Evolutionary conservation across 805 yeast genomes (phyloP).

Genomic region (Crinitomyces ghanaensis): DNA sequence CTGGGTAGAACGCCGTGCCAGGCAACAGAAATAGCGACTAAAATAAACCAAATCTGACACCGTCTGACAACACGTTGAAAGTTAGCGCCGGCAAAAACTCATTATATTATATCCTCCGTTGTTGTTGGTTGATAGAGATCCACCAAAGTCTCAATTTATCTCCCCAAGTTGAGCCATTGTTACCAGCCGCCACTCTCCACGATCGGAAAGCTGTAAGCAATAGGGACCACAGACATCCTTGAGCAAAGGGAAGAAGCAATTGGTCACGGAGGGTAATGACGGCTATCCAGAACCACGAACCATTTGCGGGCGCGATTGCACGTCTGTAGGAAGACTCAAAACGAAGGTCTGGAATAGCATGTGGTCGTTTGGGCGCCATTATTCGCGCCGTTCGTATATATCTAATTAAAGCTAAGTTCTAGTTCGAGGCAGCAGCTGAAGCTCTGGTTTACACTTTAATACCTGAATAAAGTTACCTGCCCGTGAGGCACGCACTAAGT

Average conservation of each 20-base stretch:
- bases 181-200: slow-evolving; percentile 8
- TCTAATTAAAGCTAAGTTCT: no score
- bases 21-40: no score
- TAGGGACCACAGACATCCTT: slow-evolving; percentile 28
- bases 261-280: slow-evolving; percentile 25
- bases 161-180: slow-evolving; percentile 12
- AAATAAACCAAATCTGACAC: no score
- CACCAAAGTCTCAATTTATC: no score
- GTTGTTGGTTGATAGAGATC: no score
- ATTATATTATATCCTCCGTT: no score
- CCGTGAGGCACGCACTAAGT: background rate
- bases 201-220: slow-evolving; percentile 9
- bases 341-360: slow-evolving; percentile 21
- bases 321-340: slow-evolving; percentile 22
- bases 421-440: no score
- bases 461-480: background rate
- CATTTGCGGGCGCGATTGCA: slow-evolving; percentile 24
- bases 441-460: background rate
- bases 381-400: background rate
- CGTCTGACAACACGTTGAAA: no score
- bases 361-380: background rate
- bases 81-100: no score
- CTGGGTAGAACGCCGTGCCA: no score
- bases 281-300: slow-evolving; percentile 16
- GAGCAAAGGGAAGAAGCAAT: slow-evolving; percentile 23